phyloP scores from a whole-genome alignment of 768 basidiomycete species.

The Mycena haematopus region DNA sequence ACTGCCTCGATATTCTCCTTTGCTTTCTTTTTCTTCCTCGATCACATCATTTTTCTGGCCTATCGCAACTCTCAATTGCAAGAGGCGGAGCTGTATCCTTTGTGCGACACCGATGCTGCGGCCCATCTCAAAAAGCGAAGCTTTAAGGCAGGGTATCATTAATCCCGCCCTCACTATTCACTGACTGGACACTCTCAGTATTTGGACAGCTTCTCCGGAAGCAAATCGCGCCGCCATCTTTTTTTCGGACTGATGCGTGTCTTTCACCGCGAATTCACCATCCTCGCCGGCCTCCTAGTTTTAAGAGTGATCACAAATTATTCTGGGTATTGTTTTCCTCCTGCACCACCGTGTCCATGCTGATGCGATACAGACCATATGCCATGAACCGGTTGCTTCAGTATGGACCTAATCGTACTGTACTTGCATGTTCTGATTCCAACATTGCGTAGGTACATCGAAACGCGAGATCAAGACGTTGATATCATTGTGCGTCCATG shows the following conservation, averaged over 20 bases:
- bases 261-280: slow-evolving; percentile 35
- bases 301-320: slow-evolving; percentile 5
- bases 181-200: neutral
- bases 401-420: slow-evolving; percentile 32
- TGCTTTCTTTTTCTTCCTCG: slow-evolving; percentile 58
- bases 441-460: slow-evolving; percentile 55
- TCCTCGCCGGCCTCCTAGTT: slow-evolving; percentile 30
- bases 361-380: slow-evolving; percentile 35
- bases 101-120: slow-evolving; percentile 62
- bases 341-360: neutral
- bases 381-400: slow-evolving; percentile 48
- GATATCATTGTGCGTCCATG: slow-evolving; percentile 62
- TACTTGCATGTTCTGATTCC: neutral
- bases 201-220: neutral
- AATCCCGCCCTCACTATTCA: slow-evolving; percentile 8
- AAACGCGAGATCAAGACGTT: slow-evolving; percentile 46
- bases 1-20: slow-evolving; percentile 53
- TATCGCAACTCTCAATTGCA: slow-evolving; percentile 51
- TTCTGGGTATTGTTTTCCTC: neutral
- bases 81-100: slow-evolving; percentile 61
- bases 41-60: slow-evolving; percentile 53
- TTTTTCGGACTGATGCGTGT: slow-evolving; percentile 53
- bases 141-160: slow-evolving; percentile 38
- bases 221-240: slow-evolving; percentile 10
- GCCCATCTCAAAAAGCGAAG: slow-evolving; percentile 33